phyloP scores from a whole-genome alignment of 1,284 basidiomycete genomes.

The Inonotus obliquus region DNA sequence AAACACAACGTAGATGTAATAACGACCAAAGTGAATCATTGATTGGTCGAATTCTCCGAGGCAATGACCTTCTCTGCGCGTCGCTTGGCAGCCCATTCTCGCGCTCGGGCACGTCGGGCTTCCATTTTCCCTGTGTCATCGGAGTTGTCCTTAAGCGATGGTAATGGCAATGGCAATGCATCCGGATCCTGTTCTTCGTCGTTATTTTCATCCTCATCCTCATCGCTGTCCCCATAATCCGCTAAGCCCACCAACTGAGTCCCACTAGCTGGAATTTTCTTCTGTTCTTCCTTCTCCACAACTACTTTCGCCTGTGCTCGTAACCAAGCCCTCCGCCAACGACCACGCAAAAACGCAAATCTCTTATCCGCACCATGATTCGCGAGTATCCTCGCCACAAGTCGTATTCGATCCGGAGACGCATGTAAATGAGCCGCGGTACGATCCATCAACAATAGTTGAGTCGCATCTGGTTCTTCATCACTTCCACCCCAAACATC shows the following conservation, averaged over 20 bases:
- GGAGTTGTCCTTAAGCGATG: background rate
- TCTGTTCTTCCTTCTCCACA: slow-evolving; percentile 25
- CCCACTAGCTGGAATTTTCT: slow-evolving; percentile 21
- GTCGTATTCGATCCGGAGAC: slow-evolving; percentile 69
- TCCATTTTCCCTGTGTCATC: slow-evolving; percentile 37
- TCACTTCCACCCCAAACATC: slow-evolving; percentile 66
- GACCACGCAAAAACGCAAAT: slow-evolving; percentile 76
- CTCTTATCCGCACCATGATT: slow-evolving; percentile 69
- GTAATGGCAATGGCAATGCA: no score
- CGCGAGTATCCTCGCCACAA: slow-evolving; percentile 85
- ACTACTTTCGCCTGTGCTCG: slow-evolving; percentile 38
- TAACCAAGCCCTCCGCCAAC: slow-evolving; percentile 65
- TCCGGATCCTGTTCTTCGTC: background rate
- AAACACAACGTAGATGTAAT: no score
- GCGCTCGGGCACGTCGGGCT: slow-evolving; percentile 47
- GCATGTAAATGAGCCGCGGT: slow-evolving; percentile 64
- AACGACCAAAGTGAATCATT: no score
- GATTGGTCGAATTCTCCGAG: background rate
- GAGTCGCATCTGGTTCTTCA: slow-evolving; percentile 70
- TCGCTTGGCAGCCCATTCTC: slow-evolving; percentile 50
- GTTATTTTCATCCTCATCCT: slow-evolving; percentile 24
- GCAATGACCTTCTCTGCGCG: slow-evolving; percentile 18
- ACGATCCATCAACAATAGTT: slow-evolving; percentile 66
- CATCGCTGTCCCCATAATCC: slow-evolving; percentile 56
- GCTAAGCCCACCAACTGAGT: slow-evolving; percentile 45